Evolutionary conservation across 257 asterid genomes (phyloP).

Genomic region (Forsythia suspensa): DNA sequence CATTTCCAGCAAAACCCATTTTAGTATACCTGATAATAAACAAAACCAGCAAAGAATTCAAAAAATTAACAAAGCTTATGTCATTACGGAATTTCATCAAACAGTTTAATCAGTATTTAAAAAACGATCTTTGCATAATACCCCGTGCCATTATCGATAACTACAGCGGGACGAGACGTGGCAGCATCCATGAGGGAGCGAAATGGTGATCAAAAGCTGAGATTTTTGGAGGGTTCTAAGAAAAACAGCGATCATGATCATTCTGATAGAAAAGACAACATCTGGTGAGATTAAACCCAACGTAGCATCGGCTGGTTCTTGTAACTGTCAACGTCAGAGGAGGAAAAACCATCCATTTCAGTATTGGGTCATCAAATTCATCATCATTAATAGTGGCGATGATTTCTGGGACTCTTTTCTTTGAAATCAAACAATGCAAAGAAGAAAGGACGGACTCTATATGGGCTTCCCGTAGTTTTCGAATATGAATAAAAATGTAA

Average conservation of each 20-base stretch:
- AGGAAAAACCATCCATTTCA: slow-evolving; percentile 35
- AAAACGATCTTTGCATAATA: slow-evolving; percentile 16
- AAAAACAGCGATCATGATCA: slow-evolving; percentile 53
- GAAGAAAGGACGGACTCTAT: background rate
- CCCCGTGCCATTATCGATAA: slow-evolving; percentile 98
- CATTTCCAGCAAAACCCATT: slow-evolving; percentile 97
- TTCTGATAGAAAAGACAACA: slow-evolving; percentile 41
- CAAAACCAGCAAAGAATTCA: slow-evolving; percentile 10
- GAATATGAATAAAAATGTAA: background rate
- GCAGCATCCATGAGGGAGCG: slow-evolving; percentile 67
- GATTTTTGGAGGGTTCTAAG: slow-evolving; percentile 50
- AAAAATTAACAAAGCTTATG: background rate
- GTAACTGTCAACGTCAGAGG: too few relatives aligned
- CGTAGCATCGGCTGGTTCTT: background rate
- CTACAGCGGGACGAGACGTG: slow-evolving; percentile 85
- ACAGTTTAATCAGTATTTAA: slow-evolving; percentile 9
- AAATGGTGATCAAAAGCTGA: slow-evolving; percentile 32
- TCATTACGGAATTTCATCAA: slow-evolving; percentile 36
- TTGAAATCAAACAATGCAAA: slow-evolving; percentile 8
- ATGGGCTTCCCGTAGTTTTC: background rate
- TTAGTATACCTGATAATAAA: slow-evolving; percentile 67
- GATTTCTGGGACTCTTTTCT: slow-evolving; percentile 7
- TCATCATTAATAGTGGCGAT: slow-evolving; percentile 17
- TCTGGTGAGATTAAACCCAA: slow-evolving; percentile 34
- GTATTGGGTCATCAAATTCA: slow-evolving; percentile 21